These are phyloP conservation scores for Pseudogymnoascus sp. DNA, from an alignment of 2,329 filamentous ascomycete species.

Conservation along the genomic window DNA sequence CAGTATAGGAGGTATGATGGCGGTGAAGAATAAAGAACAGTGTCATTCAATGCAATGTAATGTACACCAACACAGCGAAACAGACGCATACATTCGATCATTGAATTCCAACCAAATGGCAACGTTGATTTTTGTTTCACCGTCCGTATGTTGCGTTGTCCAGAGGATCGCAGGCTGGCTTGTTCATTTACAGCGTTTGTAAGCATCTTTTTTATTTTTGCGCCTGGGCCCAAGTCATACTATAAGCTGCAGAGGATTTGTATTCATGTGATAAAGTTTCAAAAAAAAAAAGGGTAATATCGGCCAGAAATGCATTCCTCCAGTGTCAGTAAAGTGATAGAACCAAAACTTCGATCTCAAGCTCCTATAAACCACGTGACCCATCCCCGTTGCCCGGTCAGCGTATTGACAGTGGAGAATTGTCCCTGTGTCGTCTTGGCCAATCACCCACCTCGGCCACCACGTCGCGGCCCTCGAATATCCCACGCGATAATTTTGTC, in stretches of 20 bases:
- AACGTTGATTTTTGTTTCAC: not conserved
- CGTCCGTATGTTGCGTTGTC: no score
- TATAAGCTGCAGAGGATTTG: no score
- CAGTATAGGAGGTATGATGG: no score
- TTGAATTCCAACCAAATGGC: not conserved
- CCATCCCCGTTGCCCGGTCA: not conserved
- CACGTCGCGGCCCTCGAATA: not conserved
- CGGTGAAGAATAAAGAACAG: not conserved
- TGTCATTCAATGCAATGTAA: not conserved
- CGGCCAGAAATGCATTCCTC: not conserved
- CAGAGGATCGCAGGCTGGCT: no score
- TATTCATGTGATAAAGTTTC: no score
- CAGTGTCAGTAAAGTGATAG: not conserved
- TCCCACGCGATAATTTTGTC: not conserved
- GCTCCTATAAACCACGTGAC: not conserved
- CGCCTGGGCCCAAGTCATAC: no score
- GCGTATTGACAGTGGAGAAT: not conserved
- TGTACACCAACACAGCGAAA: no score
- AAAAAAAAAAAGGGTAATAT: not conserved
- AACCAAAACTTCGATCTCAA: not conserved
- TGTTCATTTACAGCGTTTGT: no score
- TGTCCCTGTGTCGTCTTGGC: not conserved
- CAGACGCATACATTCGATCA: no score
- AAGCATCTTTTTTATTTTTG: no score
- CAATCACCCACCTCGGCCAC: not conserved